These are phyloP conservation scores for Ormosia emarginata DNA, from an alignment of 306 rosid species.

Conservation along the genomic window DNA sequence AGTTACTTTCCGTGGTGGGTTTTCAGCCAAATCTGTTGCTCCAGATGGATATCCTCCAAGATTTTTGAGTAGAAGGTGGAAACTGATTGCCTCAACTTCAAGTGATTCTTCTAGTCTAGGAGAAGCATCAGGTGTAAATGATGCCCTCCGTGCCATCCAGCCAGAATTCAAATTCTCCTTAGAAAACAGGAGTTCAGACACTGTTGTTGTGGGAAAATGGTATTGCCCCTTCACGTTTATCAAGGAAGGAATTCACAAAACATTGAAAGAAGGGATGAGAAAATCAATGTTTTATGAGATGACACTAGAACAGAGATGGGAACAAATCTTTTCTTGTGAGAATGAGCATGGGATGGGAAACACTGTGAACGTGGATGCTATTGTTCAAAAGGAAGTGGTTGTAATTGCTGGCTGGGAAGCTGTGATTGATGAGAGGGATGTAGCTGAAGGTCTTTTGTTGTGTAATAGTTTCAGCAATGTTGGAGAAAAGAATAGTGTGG, in stretches of 20 bases:
- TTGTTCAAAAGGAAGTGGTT: conserved; percentile 43
- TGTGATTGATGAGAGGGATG: not conserved
- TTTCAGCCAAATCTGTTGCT: conserved; percentile 50
- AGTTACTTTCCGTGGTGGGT: conserved; percentile 37
- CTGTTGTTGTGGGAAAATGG: conserved; percentile 68
- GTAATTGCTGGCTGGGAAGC: conserved; percentile 37
- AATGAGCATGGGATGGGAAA: not conserved
- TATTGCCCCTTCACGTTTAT: conserved; percentile 64
- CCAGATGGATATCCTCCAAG: conserved; percentile 50
- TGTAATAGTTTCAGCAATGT: conserved; percentile 37
- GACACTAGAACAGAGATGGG: conserved; percentile 72
- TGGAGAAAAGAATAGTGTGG: conserved; percentile 42
- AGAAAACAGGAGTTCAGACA: not conserved
- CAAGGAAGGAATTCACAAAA: conserved; percentile 44
- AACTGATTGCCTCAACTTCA: conserved; percentile 20
- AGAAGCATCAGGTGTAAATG: conserved; percentile 54
- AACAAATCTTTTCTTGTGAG: conserved; percentile 36
- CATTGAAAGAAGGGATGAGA: conserved; percentile 42
- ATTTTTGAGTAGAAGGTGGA: conserved; percentile 52
- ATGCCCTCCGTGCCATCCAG: conserved; percentile 32
- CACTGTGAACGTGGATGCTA: conserved; percentile 44
- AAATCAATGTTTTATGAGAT: conserved; percentile 55
- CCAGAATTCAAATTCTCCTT: conserved; percentile 38
- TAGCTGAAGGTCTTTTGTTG: conserved; percentile 40
- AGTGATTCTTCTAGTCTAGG: conserved; percentile 23